A percentile compares a stretch with the other conserved stretches of the same genome.
phyloP scores from a whole-genome alignment of 345 rosid species.

The Eucalyptus sideroxylon region DNA sequence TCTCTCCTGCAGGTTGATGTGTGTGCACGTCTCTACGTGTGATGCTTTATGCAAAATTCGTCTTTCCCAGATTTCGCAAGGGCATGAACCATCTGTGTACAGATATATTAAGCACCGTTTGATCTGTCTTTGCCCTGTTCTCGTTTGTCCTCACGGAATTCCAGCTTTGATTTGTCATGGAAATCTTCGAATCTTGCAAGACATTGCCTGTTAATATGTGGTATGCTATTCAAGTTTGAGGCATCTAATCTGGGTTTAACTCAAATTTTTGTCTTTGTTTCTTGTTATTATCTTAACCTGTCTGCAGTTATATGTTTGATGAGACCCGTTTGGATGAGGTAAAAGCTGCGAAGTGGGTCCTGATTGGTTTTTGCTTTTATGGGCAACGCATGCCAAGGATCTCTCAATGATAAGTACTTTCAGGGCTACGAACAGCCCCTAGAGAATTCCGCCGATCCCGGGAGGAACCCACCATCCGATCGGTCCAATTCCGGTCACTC shows the following conservation, averaged over 20 bases:
- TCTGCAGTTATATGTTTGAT: background rate
- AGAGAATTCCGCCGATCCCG: conserved; percentile 15
- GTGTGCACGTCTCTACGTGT: background rate
- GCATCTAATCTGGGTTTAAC: background rate
- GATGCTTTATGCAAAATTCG: background rate
- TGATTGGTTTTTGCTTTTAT: conserved; percentile 8
- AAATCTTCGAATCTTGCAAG: background rate
- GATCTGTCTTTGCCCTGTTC: background rate
- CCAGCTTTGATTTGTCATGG: background rate
- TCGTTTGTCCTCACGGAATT: background rate
- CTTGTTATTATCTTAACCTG: background rate
- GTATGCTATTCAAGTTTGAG: background rate
- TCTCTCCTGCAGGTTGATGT: background rate
- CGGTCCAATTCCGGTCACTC: conserved; percentile 10
- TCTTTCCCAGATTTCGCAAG: background rate
- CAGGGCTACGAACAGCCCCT: conserved; percentile 33
- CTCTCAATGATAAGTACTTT: conserved; percentile 20
- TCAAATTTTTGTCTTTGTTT: background rate
- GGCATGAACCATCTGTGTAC: background rate
- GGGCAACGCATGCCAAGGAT: conserved; percentile 49
- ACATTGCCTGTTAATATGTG: background rate
- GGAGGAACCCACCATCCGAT: conserved; percentile 5
- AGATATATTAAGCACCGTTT: background rate
- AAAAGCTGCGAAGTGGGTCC: background rate
- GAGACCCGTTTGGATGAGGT: background rate